phyloP scores from a whole-genome alignment of 2,329 filamentous ascomycete genomes.

The Bisporella sp. region DNA sequence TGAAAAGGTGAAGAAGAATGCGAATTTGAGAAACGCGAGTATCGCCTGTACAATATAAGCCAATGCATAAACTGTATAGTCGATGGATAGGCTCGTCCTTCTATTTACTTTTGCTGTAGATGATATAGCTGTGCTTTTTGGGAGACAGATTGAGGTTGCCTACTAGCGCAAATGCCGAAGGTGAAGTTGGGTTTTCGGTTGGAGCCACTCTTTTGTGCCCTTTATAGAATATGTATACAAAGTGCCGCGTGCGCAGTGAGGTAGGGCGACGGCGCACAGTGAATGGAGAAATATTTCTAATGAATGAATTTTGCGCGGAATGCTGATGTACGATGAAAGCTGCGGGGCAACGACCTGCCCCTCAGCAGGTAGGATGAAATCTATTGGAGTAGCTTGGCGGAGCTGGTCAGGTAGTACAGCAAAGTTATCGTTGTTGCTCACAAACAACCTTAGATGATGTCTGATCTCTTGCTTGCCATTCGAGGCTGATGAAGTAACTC shows the following conservation, averaged over 20 bases:
- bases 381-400: conserved; percentile 3
- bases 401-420: conserved; percentile 3
- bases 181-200: neutral
- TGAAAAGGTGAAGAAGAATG: neutral
- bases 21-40: neutral
- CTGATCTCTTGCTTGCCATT: conserved; percentile 5
- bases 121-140: neutral
- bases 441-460: conserved; percentile 5
- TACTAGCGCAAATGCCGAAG: conserved; percentile 5
- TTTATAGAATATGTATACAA: conserved; percentile 5
- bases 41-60: conserved; percentile 3
- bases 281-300: conserved; percentile 1
- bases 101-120: conserved; percentile 2
- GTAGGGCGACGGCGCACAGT: conserved; percentile 1
- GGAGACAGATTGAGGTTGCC: neutral
- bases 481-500: conserved; percentile 4
- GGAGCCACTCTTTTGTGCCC: conserved; percentile 1
- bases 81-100: conserved; percentile 1
- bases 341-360: neutral
- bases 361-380: neutral
- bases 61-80: neutral
- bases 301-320: conserved; percentile 3
- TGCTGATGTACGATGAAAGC: conserved; percentile 3
- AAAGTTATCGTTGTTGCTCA: conserved; percentile 7
- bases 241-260: conserved; percentile 1